Evolutionary conservation across 2,329 filamentous ascomycete genomes (phyloP), one percentile per base, ranked within the genome.

Genomic region (Arthrobotrys sinensis): DNA sequence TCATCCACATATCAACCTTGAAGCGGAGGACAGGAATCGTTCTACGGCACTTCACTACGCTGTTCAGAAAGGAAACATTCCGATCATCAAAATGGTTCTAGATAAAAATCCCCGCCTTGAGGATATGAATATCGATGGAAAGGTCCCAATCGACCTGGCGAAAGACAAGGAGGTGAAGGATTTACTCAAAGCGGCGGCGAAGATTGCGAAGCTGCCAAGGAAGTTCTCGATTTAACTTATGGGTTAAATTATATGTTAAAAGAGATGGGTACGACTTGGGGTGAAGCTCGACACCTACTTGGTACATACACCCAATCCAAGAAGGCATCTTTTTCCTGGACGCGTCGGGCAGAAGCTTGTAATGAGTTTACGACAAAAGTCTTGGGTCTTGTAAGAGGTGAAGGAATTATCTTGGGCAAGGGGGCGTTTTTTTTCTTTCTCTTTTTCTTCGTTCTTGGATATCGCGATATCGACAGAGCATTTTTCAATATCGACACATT

Each of bases 41-140:
- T 79, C 76, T 0, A 80, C 79, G 7, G 72, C 77, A 12, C 65
- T 80, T 3, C 80, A 80, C 57, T 76, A 80, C 24, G 77, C 80
- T 10, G 80, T 76, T 1, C 64, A 69, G 21, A 70, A 69, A 38
- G 80, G 77, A 11, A 76, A 70, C 4, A 72, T 78, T 8, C 55
- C 52, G 4, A 76, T 76, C 7, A 63, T 69, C 8, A 68, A 60
- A 16, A 32, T 78, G 38, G 68, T 80, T 0, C 52, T 80, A 0
- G 72, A 80, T 32, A 78, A 70, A 7, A 67, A 63, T 11, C 76
- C 72, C 12, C 68, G 79, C 8, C 45, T 80, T 1, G 79, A 80
- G 28, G 64, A 76, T 19, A 76, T 76, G 60, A 72, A 78, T 16
- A 76, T 79, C 28, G 66, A 76, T 16, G 79, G 79, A 50, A 79